Evolutionary conservation across 257 asterid species (phyloP), one percentile per base, ranked within the genome.

Genomic region (Pogostemon cablin): DNA sequence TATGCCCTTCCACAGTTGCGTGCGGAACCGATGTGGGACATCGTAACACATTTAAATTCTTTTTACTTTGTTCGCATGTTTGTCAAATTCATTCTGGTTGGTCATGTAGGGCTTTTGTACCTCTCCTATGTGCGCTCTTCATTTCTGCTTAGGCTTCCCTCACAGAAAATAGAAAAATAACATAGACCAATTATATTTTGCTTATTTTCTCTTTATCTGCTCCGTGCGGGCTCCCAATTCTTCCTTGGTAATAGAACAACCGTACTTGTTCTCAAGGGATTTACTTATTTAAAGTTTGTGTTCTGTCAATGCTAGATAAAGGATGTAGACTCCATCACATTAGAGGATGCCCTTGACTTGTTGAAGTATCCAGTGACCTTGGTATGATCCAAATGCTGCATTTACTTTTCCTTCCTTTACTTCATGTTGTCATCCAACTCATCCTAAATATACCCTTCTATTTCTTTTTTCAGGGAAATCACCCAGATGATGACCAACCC

Each of bases 301-400:
- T 32, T 48, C 46, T 72, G 38, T 59, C 76, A 52, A 56, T 67
- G 53, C 70, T 76, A 87, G 95, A 83, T 83, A 72, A 87, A 89
- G 83, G 87, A 91, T 61, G 79, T 79, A 49, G 65, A 67, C 67
- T 85, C 95, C 70, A 73, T 93, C 72, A 89, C 98, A 54, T 70
- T 91, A 80, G 96, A 93, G 72, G 77, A 66, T 64, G 96, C 99
- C 58, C 88, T 93, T 15, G 92, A 89, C 66, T 77, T 93, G 59
- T 86, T 93, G 76, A 80, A 85, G 75, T 93, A 91, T 85, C 99
- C 99, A 47, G 75, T 91, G 67, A 84, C 90, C 69, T 78, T 93
- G 91, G 99, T 89, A 80, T 52, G 68, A 76, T 66, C 65, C 65
- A 41, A 41, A 58, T 63, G 44, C 41, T 38, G 4, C 6, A 10